Evolutionary conservation across 345 rosid species (phyloP), one percentile per base, ranked within the genome.

Genomic region (Raphanus raphanistrum): DNA sequence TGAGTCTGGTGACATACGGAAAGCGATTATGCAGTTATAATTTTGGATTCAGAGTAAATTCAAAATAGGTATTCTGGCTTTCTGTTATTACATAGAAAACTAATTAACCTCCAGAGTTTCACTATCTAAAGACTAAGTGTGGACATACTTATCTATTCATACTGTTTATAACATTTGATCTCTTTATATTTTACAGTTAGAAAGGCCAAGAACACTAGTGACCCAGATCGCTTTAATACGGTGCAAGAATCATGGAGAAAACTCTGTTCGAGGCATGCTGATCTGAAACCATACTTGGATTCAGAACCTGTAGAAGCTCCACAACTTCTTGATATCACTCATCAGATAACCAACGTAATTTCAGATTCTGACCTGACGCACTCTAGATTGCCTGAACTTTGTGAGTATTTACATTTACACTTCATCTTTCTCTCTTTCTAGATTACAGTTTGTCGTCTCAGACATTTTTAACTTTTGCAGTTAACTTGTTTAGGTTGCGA

Each of bases 1-100:
- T 21, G 21, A 21, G 21, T n/a, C n/a, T 21, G 21, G 21, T 69
- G 99, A 95, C 89, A 90, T 90, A 57, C 85, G 94, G 80, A 92
- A 86, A 86, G 81, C 92, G 52, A 85, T 92, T 60, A 84, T 87
- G 91, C 94, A 91, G 73, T 87, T 90, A 72, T 96, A 91, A 70
- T 91, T 92, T 84, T 91, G 96, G 99, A 88, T 87, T 84, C 97
- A 86, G 89, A 89, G 89, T 66, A 83, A 82, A 78, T 9, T 61
- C 63, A 61, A 52, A 71, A 81, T 84, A 92, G 93, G 98, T 88
- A 45, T 17, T 21, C 21, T 21, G 21, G 21, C 21, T 21, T 21
- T 21, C 21, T 21, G 21, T 21, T 21, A 21, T 21, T 21, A 21
- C 21, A 21, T 21, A 33, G 27, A 66, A 63, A 65, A 69, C 4